phyloP scores from a whole-genome alignment of 2,329 filamentous ascomycete species.

The Myriosclerotinia duriaeana region DNA sequence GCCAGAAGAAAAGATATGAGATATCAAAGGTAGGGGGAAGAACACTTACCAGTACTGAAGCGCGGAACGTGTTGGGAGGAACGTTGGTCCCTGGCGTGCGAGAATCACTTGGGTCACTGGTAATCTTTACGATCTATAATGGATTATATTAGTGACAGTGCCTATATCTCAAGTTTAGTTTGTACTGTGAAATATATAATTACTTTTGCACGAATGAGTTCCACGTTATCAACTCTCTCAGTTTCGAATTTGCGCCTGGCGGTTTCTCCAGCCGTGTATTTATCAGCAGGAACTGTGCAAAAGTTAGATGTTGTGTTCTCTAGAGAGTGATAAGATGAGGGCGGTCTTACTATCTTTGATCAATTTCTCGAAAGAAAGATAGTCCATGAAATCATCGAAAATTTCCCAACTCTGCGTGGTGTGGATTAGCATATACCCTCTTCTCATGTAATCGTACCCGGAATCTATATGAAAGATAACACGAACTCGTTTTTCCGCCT shows the following conservation, averaged over 20 bases:
- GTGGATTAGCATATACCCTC: background rate
- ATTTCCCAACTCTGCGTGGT: background rate
- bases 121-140: background rate
- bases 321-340: background rate
- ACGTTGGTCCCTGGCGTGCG: background rate
- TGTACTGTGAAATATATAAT: background rate
- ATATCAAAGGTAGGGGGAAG: background rate
- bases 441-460: background rate
- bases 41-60: background rate
- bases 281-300: background rate
- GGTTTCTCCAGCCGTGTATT: background rate
- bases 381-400: background rate
- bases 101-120: background rate
- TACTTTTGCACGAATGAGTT: background rate
- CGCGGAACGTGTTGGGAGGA: background rate
- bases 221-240: background rate
- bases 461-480: background rate
- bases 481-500: background rate
- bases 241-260: background rate
- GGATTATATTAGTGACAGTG: background rate
- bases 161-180: background rate
- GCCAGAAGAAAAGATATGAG: background rate
- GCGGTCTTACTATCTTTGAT: background rate
- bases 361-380: background rate
- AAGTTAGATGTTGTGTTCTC: background rate